Percentiles rank a stretch among this genome's conserved stretches.
phyloP scores from a whole-genome alignment of 768 basidiomycete genomes.

The Lentinula detonsa region DNA sequence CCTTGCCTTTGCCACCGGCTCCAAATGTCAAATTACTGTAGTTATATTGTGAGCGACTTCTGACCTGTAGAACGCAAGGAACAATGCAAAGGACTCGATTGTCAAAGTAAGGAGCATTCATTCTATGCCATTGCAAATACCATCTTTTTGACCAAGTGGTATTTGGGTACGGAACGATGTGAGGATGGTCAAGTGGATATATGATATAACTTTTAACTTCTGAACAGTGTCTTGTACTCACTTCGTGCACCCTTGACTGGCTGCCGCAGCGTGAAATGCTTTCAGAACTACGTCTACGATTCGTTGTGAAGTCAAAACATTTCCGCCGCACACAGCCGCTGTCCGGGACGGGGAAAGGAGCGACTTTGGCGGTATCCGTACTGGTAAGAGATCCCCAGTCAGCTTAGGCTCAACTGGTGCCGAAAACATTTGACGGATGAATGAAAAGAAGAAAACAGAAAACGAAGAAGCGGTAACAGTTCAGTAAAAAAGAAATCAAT shows the following conservation, averaged over 20 bases:
- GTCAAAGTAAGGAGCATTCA: too few relatives aligned
- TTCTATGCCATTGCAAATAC: too few relatives aligned
- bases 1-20: conserved; percentile 77
- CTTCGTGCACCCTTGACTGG: conserved; percentile 94
- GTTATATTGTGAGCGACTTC: too few relatives aligned
- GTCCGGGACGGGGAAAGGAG: conserved; percentile 78
- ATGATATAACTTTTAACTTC: too few relatives aligned
- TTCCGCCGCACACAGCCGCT: conserved; percentile 90
- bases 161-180: too few relatives aligned
- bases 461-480: background rate
- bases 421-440: background rate
- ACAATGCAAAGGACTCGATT: too few relatives aligned
- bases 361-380: conserved; percentile 75
- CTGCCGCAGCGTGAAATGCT: conserved; percentile 88
- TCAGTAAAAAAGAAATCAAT: background rate
- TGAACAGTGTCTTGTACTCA: conserved; percentile 25
- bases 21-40: conserved; percentile 84
- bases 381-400: conserved; percentile 25
- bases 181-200: too few relatives aligned
- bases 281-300: conserved; percentile 92
- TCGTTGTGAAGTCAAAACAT: conserved; percentile 87
- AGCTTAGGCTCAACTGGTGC: background rate
- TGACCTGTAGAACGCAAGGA: too few relatives aligned
- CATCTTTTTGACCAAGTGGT: too few relatives aligned
- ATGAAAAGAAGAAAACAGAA: background rate